Base-by-base conservation (phyloP, 495 filamentous ascomycete species). In the Neurospora tetraspora region DNA sequence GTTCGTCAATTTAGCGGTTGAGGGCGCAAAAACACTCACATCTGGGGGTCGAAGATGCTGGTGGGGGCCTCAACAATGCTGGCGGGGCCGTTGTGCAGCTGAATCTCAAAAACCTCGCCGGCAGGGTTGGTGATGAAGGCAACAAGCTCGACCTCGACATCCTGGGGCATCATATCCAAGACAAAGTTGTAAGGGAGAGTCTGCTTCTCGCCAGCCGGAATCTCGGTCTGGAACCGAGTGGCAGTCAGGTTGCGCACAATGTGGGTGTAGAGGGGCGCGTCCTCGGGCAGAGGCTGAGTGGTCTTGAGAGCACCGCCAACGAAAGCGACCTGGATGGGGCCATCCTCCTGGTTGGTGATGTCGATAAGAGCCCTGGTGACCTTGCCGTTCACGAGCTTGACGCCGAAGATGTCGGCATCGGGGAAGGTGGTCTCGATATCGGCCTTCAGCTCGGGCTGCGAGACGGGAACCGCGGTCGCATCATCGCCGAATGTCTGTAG, bases 11-110 rank as follows among this genome's bases (percentile, higher is more conserved):
- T 6, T 37, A 68, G 45, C 40, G 43, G 68, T 18, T 59, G 71
- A 59, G 43, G 70, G 65, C 31, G n/a, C 31, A 34, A 45, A 70
- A 72, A 45, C 70, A 80, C 89, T 85, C 86, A 97, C 95, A 97
- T 95, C 80, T 98, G 95, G 71, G 96, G 96, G 80, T 99, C 96
- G 76, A 99, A 91, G 79, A 99, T 88, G 86, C 91, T 95, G 73
- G 91, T 93, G 73, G 97, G 94, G 3, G 94, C 89, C 83, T 99
- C 96, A 34, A 98, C 93, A 71, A 99, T 89, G 82, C 86, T 91
- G 73, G 97, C 94, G 39, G 92, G 92, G 79, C 91, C 92, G 81
- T 97, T 94, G 86, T 92, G 95, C 42, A 93, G 91, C 77, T 89
- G 87, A 37, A 97, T 80, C 71, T 93, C 92, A 83, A 91, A 93